Evolutionary conservation across 2,329 filamentous ascomycete species (phyloP).

Genomic region (Colletotrichum destructivum): DNA sequence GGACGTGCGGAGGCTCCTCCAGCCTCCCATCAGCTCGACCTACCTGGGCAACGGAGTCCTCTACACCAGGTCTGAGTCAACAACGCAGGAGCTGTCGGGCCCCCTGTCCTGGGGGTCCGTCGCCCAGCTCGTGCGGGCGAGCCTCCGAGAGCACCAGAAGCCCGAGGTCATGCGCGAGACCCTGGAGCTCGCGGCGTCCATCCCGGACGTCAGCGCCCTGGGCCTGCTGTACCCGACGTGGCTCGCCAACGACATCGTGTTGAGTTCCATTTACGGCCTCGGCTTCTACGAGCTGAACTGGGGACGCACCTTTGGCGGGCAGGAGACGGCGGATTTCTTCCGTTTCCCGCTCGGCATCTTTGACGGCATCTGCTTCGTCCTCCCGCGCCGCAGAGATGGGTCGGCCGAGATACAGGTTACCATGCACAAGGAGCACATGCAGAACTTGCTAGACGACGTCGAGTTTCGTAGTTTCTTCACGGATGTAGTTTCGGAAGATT

Average conservation of each 20-base stretch:
- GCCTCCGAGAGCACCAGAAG: slow-evolving; percentile 6
- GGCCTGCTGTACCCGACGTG: slow-evolving; percentile 5
- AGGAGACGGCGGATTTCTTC: slow-evolving; percentile 8
- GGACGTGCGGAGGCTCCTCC: slow-evolving; percentile 4
- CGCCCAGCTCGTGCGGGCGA: slow-evolving; percentile 3
- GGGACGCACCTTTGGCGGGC: background rate
- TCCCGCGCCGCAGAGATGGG: slow-evolving; percentile 1
- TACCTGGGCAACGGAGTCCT: slow-evolving; percentile 7
- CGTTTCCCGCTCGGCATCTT: background rate
- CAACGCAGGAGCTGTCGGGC: background rate
- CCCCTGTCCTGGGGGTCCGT: background rate
- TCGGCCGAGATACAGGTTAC: slow-evolving; percentile 7
- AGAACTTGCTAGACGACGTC: slow-evolving; percentile 1
- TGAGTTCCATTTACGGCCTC: slow-evolving; percentile 1
- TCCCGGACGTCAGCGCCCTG: slow-evolving; percentile 1
- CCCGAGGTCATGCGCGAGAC: background rate
- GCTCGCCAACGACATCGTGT: slow-evolving; percentile 10
- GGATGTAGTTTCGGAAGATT: slow-evolving; percentile 5
- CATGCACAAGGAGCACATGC: background rate
- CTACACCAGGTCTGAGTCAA: background rate
- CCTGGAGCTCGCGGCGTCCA: slow-evolving; percentile 3
- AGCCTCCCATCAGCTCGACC: slow-evolving; percentile 5
- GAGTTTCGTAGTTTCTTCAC: slow-evolving; percentile 9
- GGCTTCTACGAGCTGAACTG: slow-evolving; percentile 10
- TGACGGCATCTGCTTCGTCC: slow-evolving; percentile 6